Percentiles rank a stretch among this genome's conserved stretches.
phyloP scores from a whole-genome alignment of 1,139 yeast species.

The Debaryomyces robertsiae region DNA sequence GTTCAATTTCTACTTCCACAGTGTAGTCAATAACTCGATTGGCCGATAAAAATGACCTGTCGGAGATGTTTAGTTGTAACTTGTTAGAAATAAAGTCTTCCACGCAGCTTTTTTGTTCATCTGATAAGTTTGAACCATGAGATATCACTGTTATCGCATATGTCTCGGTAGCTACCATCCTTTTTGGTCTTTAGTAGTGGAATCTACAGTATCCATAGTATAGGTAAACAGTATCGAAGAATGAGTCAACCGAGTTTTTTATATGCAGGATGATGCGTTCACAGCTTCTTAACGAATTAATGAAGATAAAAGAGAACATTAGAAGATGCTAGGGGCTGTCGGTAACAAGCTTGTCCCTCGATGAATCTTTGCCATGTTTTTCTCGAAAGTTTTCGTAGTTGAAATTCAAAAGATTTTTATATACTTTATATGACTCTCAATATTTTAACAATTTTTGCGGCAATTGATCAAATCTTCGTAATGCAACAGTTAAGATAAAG shows the following conservation, averaged over 20 bases:
- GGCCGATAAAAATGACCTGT: constrained; percentile 12
- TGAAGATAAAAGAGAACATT: too few species aligned
- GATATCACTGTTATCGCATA: constrained; percentile 24
- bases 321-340: too few species aligned
- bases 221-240: too few species aligned
- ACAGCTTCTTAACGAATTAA: too few species aligned
- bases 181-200: not conserved
- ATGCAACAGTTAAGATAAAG: too few species aligned
- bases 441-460: not conserved
- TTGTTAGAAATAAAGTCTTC: constrained; percentile 14
- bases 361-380: too few species aligned
- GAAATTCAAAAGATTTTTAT: too few species aligned
- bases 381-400: too few species aligned
- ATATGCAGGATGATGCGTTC: too few species aligned
- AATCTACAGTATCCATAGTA: too few species aligned
- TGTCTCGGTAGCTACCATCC: not conserved
- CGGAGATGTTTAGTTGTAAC: constrained; percentile 11
- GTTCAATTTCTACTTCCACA: constrained; percentile 15
- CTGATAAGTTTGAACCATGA: constrained; percentile 14
- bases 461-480: too few species aligned
- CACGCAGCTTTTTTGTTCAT: constrained; percentile 6
- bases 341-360: too few species aligned
- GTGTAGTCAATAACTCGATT: constrained; percentile 19
- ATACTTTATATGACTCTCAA: not conserved
- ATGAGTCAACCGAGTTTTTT: constrained; percentile 8